These are phyloP conservation scores for Suillus discolor DNA, from an alignment of 768 basidiomycete genomes.

Conservation along the genomic window DNA sequence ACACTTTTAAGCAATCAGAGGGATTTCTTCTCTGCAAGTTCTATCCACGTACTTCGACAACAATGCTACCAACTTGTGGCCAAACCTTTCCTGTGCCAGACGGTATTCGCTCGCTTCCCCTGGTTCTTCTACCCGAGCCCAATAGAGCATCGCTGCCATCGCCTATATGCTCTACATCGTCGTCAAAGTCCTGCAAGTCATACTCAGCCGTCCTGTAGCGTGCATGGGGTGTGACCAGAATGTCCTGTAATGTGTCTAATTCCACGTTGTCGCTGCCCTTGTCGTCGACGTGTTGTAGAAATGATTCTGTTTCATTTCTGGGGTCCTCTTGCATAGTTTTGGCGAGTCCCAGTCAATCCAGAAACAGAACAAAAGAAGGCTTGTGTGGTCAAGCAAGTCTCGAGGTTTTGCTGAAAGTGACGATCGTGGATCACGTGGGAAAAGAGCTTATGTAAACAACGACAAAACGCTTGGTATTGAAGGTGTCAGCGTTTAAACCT, in stretches of 20 bases:
- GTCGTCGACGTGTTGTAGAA: not conserved
- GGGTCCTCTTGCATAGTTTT: not conserved
- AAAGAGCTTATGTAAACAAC: slow-evolving; percentile 29
- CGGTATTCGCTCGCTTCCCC: slow-evolving; percentile 28
- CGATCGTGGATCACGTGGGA: slow-evolving; percentile 21
- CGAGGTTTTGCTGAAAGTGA: slow-evolving; percentile 1
- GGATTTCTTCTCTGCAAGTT: not conserved
- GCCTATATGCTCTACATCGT: slow-evolving; percentile 35
- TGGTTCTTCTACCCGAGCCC: slow-evolving; percentile 30
- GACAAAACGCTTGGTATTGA: slow-evolving; percentile 27
- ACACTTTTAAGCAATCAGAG: slow-evolving; percentile 51
- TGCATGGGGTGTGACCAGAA: slow-evolving; percentile 24
- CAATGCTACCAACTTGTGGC: slow-evolving; percentile 61
- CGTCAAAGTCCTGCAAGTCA: slow-evolving; percentile 37
- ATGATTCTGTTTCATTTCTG: not conserved
- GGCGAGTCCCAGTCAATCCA: not conserved
- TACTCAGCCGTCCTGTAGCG: slow-evolving; percentile 22
- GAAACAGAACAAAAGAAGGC: not conserved
- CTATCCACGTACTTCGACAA: slow-evolving; percentile 61
- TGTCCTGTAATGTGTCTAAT: slow-evolving; percentile 34
- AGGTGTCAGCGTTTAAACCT: slow-evolving; percentile 31
- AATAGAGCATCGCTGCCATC: slow-evolving; percentile 51
- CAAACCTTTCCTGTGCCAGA: slow-evolving; percentile 36
- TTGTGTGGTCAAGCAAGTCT: not conserved
- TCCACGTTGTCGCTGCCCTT: slow-evolving; percentile 29